Conservation (phyloP, 495 filamentous ascomycete species). For the Sabuloglossum arenarium region DNA sequence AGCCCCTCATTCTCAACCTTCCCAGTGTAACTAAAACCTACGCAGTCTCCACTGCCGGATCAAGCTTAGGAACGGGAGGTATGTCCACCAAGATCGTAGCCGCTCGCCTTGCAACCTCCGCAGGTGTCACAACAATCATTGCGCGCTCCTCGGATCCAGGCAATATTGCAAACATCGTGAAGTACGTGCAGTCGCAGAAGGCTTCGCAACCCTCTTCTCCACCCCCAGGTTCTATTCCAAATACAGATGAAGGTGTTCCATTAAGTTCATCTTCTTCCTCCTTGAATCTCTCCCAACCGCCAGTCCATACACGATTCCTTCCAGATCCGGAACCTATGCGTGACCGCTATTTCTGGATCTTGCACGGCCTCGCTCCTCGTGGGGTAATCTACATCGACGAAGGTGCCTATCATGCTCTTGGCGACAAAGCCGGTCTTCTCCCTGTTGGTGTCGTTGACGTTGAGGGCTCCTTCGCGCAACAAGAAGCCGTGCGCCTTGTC, state of each 20-base stretch:
- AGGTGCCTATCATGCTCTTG: constrained; percentile 62
- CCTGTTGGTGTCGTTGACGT: constrained; percentile 82
- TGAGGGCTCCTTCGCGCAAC: constrained; percentile 68
- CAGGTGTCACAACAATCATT: constrained; percentile 88
- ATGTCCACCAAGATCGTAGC: constrained; percentile 98
- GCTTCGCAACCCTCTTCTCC: constrained; percentile 1
- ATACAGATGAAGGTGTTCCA: background rate
- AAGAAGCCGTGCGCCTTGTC: constrained; percentile 72
- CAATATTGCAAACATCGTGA: constrained; percentile 78
- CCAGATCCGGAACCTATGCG: constrained; percentile 71
- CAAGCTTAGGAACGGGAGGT: constrained; percentile 79
- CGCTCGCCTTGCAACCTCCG: constrained; percentile 78
- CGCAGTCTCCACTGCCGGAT: constrained; percentile 63
- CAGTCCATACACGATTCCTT: constrained; percentile 83
- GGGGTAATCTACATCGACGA: constrained; percentile 83
- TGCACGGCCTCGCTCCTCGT: constrained; percentile 81
- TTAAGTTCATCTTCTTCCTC: background rate
- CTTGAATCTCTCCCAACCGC: constrained; percentile 20
- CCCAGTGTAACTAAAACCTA: background rate
- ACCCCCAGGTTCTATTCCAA: background rate
- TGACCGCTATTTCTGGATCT: constrained; percentile 89
- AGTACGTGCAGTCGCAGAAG: constrained; percentile 42
- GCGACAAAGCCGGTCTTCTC: constrained; percentile 67
- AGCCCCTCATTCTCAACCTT: background rate
- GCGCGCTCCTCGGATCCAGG: constrained; percentile 77